Base-by-base conservation (phyloP, 2,329 filamentous ascomycete genomes). In the Paecilomyces sp. region DNA sequence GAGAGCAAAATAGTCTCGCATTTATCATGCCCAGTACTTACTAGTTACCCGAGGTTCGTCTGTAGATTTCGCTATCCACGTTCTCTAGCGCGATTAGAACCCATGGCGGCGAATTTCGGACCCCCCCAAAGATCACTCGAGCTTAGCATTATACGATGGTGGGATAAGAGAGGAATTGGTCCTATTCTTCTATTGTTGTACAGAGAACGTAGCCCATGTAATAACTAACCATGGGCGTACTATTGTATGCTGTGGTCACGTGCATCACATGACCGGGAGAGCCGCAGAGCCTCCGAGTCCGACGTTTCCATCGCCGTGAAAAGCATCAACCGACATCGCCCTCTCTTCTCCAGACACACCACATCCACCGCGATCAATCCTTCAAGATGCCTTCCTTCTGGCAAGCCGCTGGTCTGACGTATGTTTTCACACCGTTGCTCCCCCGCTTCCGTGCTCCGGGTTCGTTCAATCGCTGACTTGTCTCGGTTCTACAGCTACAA, bases 351-450 rank as follows among this genome's bases (percentile, higher is more conserved):
- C 64, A 58, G 70, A 70, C 60, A 63, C 66, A 63, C 65, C 62
- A 64, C 64, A 64, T 65, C 64, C 63, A 47, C 61, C 60, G 61
- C 62, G 60, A 62, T 61, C 64, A 67, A 65, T 66, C 66, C 61
- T 66, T 75, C 85, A 91, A 85, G 82, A 99, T 97, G 94, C 84
- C 89, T 82, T 93, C 92, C 83, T 91, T 92, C 77, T 99, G 93
- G 94, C 97, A 97, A 90, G 87, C 92, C 76, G 91, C 94, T 78
- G 94, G 94, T 81, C 84, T 97, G 77, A 95, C 88, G 92, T 96
- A 89, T 79, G 91, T 59, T 54, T 47, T 18, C 36, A 25, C 24
- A 13, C 24, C 63, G 68, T 62, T 51, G 13, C 51, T 15, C 41
- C 4, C 47, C 52, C 52, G 52, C 15, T 41, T 57, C 18, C 34